Percentiles rank a stretch among this genome's conserved stretches.
These are phyloP conservation scores for Paracorniculantispora psalliotae DNA, from an alignment of 2,329 filamentous ascomycete genomes.

Conservation along the genomic window DNA sequence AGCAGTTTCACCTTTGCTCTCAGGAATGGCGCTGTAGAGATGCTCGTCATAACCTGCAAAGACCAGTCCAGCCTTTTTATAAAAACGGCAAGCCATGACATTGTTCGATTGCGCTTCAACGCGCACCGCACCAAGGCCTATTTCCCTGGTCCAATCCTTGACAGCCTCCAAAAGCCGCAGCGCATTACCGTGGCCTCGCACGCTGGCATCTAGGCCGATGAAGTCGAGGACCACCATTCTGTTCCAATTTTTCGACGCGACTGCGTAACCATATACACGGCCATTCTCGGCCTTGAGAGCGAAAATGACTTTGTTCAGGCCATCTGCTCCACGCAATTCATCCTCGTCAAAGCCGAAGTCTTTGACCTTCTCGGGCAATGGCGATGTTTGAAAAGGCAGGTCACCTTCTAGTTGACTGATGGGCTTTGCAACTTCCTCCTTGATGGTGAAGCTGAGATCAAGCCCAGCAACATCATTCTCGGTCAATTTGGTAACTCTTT, in stretches of 20 bases:
- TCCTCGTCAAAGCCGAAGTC: conserved; percentile 12
- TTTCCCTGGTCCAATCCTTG: conserved; percentile 15
- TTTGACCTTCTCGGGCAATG: conserved; percentile 1
- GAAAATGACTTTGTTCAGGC: conserved; percentile 3
- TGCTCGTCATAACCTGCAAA: conserved; percentile 19
- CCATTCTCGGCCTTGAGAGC: not conserved
- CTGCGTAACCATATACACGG: conserved; percentile 13
- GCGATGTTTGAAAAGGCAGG: conserved; percentile 7
- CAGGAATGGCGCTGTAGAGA: conserved; percentile 15
- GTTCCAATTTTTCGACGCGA: conserved; percentile 17
- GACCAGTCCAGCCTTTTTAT: conserved; percentile 16
- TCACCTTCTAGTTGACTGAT: conserved; percentile 12
- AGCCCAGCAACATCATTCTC: conserved; percentile 11
- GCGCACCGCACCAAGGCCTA: conserved; percentile 13
- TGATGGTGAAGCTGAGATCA: conserved; percentile 17
- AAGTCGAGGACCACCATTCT: conserved; percentile 17
- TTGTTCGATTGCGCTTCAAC: conserved; percentile 18
- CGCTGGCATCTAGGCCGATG: conserved; percentile 15
- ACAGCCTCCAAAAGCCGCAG: conserved; percentile 14
- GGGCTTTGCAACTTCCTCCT: conserved; percentile 14
- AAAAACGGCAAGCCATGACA: conserved; percentile 16
- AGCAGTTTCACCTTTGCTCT: conserved; percentile 14
- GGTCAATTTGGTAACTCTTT: conserved; percentile 11
- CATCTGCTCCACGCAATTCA: conserved; percentile 3
- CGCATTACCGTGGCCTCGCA: conserved; percentile 15